phyloP scores from a whole-genome alignment of 2,329 filamentous ascomycete genomes.

The Purpureocillium takamizusanense region DNA sequence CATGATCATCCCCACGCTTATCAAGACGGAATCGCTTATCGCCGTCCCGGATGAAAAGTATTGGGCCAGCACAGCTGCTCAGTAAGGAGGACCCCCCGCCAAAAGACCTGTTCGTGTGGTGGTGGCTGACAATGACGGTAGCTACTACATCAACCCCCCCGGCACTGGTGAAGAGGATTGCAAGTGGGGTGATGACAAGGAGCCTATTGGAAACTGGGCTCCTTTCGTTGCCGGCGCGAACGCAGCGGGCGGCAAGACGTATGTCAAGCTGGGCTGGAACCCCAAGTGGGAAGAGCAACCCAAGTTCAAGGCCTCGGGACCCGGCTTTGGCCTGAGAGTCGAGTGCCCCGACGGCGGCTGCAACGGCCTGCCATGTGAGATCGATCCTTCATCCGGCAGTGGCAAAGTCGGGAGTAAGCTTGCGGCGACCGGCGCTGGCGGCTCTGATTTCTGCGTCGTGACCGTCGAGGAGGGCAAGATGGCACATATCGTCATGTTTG shows the following conservation, averaged over 20 bases:
- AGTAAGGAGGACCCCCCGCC: slow-evolving; percentile 46
- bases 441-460: slow-evolving; percentile 65
- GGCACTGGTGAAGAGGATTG: slow-evolving; percentile 57
- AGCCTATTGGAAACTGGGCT: slow-evolving; percentile 66
- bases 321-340: slow-evolving; percentile 54
- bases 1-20: slow-evolving; percentile 73
- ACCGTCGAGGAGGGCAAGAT: slow-evolving; percentile 59
- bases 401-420: slow-evolving; percentile 50
- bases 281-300: slow-evolving; percentile 57
- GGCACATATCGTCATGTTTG: slow-evolving; percentile 59
- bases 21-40: slow-evolving; percentile 42
- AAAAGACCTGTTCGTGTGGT: background rate
- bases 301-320: slow-evolving; percentile 62
- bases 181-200: slow-evolving; percentile 56
- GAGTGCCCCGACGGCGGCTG: slow-evolving; percentile 58
- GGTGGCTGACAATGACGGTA: slow-evolving; percentile 27
- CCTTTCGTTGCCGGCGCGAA: slow-evolving; percentile 72
- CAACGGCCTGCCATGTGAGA: slow-evolving; percentile 65
- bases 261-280: slow-evolving; percentile 69
- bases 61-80: slow-evolving; percentile 64
- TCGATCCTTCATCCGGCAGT: slow-evolving; percentile 50
- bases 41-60: slow-evolving; percentile 63
- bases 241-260: slow-evolving; percentile 57
- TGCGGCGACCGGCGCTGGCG: slow-evolving; percentile 53
- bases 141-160: slow-evolving; percentile 71